These are phyloP conservation scores for Hibiscus mutabilis DNA, from an alignment of 345 rosid genomes.

Conservation along the genomic window DNA sequence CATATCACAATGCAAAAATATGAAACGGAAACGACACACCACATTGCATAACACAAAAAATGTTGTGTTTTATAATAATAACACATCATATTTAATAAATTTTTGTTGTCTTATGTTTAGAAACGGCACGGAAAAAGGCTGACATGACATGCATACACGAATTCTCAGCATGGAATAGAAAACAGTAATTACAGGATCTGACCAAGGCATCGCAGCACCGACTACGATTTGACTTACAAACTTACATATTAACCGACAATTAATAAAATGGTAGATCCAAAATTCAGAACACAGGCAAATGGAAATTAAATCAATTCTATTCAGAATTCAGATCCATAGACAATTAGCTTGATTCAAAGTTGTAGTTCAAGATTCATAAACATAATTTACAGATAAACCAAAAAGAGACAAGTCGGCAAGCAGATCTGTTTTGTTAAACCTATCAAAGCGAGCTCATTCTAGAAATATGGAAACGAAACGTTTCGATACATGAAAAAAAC, in stretches of 20 bases:
- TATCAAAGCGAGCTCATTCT: background rate
- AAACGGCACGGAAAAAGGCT: too few relatives aligned
- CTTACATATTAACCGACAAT: background rate
- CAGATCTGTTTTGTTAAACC: background rate
- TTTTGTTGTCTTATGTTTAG: too few relatives aligned
- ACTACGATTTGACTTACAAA: background rate
- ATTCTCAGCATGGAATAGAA: background rate
- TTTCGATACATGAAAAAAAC: background rate
- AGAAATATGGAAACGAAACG: background rate
- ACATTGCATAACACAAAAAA: too few relatives aligned
- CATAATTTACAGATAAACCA: conserved; percentile 6
- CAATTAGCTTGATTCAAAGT: conserved; percentile 1
- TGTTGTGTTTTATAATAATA: too few relatives aligned
- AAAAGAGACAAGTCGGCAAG: background rate
- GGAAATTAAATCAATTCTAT: background rate
- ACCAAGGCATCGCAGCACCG: background rate
- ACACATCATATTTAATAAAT: too few relatives aligned
- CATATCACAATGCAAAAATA: too few relatives aligned
- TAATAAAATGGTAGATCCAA: background rate
- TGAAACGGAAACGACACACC: too few relatives aligned
- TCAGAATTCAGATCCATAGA: background rate
- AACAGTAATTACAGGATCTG: background rate
- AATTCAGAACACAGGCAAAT: background rate
- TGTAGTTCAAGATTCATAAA: background rate
- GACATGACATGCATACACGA: too few relatives aligned